These are phyloP conservation scores for Amanita brunnescens DNA, from an alignment of 768 basidiomycete species.

Conservation along the genomic window DNA sequence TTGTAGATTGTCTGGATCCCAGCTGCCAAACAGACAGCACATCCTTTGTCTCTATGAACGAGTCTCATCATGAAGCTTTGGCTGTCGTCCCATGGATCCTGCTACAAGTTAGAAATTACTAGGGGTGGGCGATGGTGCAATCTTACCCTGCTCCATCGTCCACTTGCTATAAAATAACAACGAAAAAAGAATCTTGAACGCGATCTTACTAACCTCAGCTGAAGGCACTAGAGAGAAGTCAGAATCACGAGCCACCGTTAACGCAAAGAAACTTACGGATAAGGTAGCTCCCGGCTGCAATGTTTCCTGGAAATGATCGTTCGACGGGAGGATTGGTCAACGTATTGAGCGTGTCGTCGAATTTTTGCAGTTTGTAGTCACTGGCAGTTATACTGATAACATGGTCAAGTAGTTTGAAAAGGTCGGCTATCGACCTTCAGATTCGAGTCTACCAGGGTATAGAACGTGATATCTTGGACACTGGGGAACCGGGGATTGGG, in stretches of 20 bases:
- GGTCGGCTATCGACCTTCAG: slow-evolving; percentile 14
- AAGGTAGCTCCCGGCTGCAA: slow-evolving; percentile 13
- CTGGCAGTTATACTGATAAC: slow-evolving; percentile 6
- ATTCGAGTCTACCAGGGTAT: neutral
- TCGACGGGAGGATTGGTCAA: slow-evolving; percentile 9
- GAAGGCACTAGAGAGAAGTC: slow-evolving; percentile 13
- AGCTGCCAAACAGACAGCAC: slow-evolving; percentile 14
- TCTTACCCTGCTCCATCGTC: slow-evolving; percentile 11
- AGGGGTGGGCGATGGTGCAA: slow-evolving; percentile 8
- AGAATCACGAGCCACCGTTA: slow-evolving; percentile 10
- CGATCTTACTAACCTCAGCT: slow-evolving; percentile 9
- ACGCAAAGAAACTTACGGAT: slow-evolving; percentile 11
- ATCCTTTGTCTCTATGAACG: slow-evolving; percentile 14
- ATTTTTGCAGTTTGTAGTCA: slow-evolving; percentile 11
- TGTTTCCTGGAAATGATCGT: slow-evolving; percentile 14
- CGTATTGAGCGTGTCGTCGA: neutral
- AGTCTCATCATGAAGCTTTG: slow-evolving; percentile 15
- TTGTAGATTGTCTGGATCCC: slow-evolving; percentile 11
- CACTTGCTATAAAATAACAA: slow-evolving; percentile 6
- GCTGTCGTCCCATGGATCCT: slow-evolving; percentile 7
- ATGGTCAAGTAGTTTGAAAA: slow-evolving; percentile 14
- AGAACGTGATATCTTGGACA: neutral
- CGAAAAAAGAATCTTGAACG: neutral
- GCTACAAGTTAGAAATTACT: slow-evolving; percentile 9
- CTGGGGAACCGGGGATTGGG: neutral